A percentile compares a stretch with the other conserved stretches of the same genome.
These are phyloP conservation scores for Melanogaster broomeanus DNA, from an alignment of 768 basidiomycete genomes.

Conservation along the genomic window DNA sequence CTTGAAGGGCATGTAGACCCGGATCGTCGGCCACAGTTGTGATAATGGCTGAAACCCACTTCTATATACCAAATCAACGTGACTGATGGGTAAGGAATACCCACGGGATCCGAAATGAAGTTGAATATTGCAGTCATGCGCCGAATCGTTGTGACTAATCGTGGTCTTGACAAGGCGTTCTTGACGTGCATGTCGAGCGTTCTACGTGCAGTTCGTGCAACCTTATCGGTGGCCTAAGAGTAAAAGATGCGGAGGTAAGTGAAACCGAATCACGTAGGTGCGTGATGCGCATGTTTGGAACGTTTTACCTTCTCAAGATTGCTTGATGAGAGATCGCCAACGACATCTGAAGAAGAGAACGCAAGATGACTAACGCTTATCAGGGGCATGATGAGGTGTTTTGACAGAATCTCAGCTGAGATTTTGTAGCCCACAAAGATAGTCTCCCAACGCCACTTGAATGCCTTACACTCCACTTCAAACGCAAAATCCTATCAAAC, in stretches of 20 bases:
- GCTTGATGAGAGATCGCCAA: conserved; percentile 53
- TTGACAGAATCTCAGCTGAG: conserved; percentile 75
- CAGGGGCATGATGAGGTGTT: conserved; percentile 75
- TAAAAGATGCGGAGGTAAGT: conserved; percentile 1
- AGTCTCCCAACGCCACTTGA: conserved; percentile 83
- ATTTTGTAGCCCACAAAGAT: conserved; percentile 60
- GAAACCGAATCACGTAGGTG: conserved; percentile 4
- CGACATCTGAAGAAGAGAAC: conserved; percentile 59
- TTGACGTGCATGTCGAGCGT: conserved; percentile 70
- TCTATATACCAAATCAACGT: conserved; percentile 11
- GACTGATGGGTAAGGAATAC: conserved; percentile 30
- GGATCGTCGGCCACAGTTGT: conserved; percentile 46
- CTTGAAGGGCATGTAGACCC: conserved; percentile 35
- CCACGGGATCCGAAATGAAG: conserved; percentile 65
- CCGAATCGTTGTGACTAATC: conserved; percentile 63
- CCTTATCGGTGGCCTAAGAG: conserved; percentile 64
- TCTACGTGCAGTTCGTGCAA: conserved; percentile 69
- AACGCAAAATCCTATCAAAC: conserved; percentile 63
- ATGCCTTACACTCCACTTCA: conserved; percentile 54
- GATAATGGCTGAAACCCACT: conserved; percentile 48
- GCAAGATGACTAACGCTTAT: conserved; percentile 71
- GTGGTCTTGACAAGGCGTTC: conserved; percentile 69
- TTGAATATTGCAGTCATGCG: conserved; percentile 76
- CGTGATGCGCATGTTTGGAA: conserved; percentile 3
- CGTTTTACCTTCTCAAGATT: conserved; percentile 66